Percentiles rank a stretch among this genome's conserved stretches.
Conservation (phyloP, 225 moss, liverwort and hornwort species). For the Sphagnum contortum region DNA sequence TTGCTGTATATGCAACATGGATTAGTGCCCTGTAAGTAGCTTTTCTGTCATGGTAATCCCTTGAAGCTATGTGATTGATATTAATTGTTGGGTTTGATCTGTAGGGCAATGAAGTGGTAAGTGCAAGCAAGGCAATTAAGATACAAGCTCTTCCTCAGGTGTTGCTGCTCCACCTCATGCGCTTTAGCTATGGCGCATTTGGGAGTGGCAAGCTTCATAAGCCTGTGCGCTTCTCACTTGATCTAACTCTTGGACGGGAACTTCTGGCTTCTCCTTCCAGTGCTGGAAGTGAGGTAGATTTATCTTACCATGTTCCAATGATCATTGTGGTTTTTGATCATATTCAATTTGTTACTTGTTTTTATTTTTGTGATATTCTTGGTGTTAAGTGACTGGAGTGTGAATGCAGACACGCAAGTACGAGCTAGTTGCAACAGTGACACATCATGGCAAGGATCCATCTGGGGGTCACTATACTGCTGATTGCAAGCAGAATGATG, state of each 20-base stretch:
- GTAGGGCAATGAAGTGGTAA: slow-evolving; percentile 61
- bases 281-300: slow-evolving; percentile 60
- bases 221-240: slow-evolving; percentile 61
- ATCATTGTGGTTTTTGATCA: background rate
- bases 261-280: slow-evolving; percentile 60
- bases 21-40: background rate
- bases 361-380: background rate
- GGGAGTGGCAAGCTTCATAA: slow-evolving; percentile 87
- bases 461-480: slow-evolving; percentile 95
- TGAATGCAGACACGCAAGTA: slow-evolving; percentile 77
- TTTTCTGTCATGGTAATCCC: background rate
- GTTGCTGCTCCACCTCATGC: slow-evolving; percentile 87
- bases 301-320: background rate
- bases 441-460: slow-evolving; percentile 96
- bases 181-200: slow-evolving; percentile 79
- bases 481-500: slow-evolving; percentile 78
- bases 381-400: background rate
- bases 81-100: slow-evolving; percentile 3
- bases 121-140: slow-evolving; percentile 90
- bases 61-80: slow-evolving; percentile 10
- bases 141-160: slow-evolving; percentile 80
- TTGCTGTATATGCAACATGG: too few relatives aligned
- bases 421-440: slow-evolving; percentile 83
- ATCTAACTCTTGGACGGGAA: slow-evolving; percentile 74
- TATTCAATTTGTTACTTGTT: background rate